Base-by-base conservation (phyloP, 106 monocot species). In the Phalaenopsis equestris region DNA sequence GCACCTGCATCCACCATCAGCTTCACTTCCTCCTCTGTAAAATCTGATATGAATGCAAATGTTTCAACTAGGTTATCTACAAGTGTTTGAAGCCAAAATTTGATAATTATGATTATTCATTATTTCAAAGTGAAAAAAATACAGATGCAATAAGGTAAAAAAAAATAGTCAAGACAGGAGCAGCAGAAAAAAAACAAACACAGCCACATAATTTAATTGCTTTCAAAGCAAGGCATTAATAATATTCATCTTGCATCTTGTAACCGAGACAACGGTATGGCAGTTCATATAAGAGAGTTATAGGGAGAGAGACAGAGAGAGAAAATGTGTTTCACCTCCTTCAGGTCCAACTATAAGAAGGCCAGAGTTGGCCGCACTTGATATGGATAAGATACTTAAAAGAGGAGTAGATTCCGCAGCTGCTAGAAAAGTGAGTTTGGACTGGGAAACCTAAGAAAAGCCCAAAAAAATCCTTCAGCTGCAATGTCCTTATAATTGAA, bases 331-430 rank as follows among this genome's bases (percentile, higher is more conserved):
- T 77, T 64, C 17, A 94, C 98, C 94, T 78, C 98, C 98, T 91
- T 94, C 94, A 42, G 98, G 98, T 77, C 94, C 98, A 82, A 98
- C 78, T 86, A 92, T 90, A 1, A 98, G 76, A 57, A 93, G 46
- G 56, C 98, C 98, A 75, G 58, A 78, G 30, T 79, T 68, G n/a
- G 78, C 85, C 55, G 73, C 56, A 16, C 75, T 83, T 4, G 85
- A 84, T 15, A 73, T 84, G 24, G 86, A 72, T 82, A 98, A 80
- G 19, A 77, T 41, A 57, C 81, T 85, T 36, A 94, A 57, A 65
- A 98, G 84, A 84, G 98, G 92, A 86, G 75, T 79, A 57, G 92
- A 89, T 75, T 91, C 94, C 79, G 98, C 94, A 79, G 87, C 82
- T 19, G 94, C 98, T 57, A 98, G 78, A 83, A 94, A 88, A 78